These are phyloP conservation scores for Stagonosporopsis cucurbitacearum DNA, from an alignment of 2,329 filamentous ascomycete genomes.

Conservation along the genomic window DNA sequence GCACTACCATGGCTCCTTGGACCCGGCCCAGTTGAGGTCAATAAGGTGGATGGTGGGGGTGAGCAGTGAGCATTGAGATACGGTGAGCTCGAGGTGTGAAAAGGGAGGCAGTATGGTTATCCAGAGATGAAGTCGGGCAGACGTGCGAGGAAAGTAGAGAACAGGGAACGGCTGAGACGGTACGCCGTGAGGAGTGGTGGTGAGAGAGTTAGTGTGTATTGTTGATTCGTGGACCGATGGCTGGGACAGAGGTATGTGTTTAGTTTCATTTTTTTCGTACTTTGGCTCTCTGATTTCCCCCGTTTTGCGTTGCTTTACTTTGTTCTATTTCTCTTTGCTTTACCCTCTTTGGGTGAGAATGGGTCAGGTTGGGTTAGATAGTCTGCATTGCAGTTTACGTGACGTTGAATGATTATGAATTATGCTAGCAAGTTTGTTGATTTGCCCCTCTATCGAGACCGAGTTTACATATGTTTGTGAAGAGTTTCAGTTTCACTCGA, in stretches of 20 bases:
- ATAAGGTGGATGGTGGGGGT: not conserved
- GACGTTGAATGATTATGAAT: not conserved
- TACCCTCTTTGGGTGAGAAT: not conserved
- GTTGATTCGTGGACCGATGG: not conserved
- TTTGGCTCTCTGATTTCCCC: not conserved
- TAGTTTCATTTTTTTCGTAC: not conserved
- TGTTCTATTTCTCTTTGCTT: no score
- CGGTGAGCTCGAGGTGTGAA: no score
- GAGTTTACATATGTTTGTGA: no score
- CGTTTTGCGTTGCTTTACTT: not conserved
- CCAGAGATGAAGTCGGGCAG: no score
- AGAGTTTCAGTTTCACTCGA: no score
- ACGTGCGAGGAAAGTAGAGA: no score
- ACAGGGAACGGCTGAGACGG: no score
- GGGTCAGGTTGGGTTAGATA: not conserved
- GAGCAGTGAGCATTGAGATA: not conserved
- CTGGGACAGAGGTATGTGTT: conserved; percentile 10
- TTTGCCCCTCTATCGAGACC: not conserved
- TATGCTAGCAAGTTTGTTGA: not conserved
- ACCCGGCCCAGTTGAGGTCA: not conserved
- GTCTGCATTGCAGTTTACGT: not conserved
- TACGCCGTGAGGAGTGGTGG: not conserved
- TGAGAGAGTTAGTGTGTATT: not conserved
- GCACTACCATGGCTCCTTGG: conserved; percentile 8
- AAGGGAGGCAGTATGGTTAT: no score